Conservation (phyloP, 164 flowering plant genomes). For the Stephania cephalantha region DNA sequence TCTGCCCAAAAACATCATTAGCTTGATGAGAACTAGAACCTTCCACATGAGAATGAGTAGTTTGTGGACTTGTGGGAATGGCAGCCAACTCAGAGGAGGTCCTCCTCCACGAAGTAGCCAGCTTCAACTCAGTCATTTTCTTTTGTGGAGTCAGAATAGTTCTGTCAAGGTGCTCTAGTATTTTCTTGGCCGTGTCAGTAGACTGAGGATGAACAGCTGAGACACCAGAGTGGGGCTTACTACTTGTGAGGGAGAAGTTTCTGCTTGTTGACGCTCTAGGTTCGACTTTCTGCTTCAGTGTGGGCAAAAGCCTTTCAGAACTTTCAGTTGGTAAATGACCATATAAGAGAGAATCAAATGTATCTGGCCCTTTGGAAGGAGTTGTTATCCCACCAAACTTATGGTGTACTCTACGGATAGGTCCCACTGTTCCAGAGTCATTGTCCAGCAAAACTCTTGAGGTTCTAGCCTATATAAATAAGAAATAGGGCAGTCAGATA, state of each 20-base stretch:
- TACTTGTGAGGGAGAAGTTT: conserved; percentile 21
- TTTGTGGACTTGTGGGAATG: conserved; percentile 11
- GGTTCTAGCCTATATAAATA: conserved; percentile 20
- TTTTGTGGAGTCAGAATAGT: conserved; percentile 51
- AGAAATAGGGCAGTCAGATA: conserved; percentile 4
- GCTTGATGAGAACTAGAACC: conserved; percentile 16
- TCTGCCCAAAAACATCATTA: conserved; percentile 6
- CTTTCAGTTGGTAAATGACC: conserved; percentile 21
- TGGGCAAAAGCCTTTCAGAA: conserved; percentile 28
- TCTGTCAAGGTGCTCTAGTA: conserved; percentile 76
- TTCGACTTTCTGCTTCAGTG: conserved; percentile 30
- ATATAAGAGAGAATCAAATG: conserved; percentile 20
- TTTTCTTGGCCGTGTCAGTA: conserved; percentile 54
- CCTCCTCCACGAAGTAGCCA: conserved; percentile 45
- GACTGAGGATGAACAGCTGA: conserved; percentile 49
- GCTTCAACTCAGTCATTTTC: conserved; percentile 53
- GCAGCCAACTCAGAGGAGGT: conserved; percentile 23
- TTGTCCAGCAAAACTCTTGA: conserved; percentile 26
- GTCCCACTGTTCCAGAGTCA: conserved; percentile 57
- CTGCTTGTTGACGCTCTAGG: conserved; percentile 27
- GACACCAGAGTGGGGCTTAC: conserved; percentile 14
- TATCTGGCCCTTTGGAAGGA: conserved; percentile 31
- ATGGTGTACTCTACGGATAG: conserved; percentile 50
- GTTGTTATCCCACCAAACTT: conserved; percentile 29
- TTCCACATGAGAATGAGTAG: conserved; percentile 10